Base-by-base conservation (phyloP, 164 flowering plant genomes). In the Protea cynaroides region DNA sequence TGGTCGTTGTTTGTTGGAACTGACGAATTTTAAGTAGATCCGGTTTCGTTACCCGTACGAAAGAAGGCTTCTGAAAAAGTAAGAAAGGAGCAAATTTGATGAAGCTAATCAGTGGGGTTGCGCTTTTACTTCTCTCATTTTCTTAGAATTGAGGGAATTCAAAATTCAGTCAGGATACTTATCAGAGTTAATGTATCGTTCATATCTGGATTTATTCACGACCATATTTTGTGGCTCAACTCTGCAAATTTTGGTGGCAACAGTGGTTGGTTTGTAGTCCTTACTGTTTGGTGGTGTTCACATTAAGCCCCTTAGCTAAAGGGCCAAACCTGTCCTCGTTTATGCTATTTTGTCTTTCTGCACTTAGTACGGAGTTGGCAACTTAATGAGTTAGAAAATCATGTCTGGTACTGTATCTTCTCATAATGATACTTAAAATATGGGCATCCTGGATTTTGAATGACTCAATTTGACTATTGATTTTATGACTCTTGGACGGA, bases 21-120 rank as follows among this genome's bases (percentile, higher is more conserved):
- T 7, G 40, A 59, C 15, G 43, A 56, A 40, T 43, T 55, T 40
- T 13, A 11, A 10, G 38, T 17, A 40, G 61, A 65, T 65, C 61
- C 13, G 40, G 25, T 64, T 55, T 40, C 9, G 11, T 25, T 44
- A 52, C 52, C 43, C 50, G 40, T 60, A 44, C 29, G 38, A 38
- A 15, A 23, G 10, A 23, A 23, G 17, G 34, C 46, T 9, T 40
- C 9, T 4, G 40, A 37, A 37, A 40, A 40, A 9, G 46, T 40
- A 5, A 2, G 34, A 29, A 40, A 10, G 14, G 0, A 8, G 14
- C 46, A 40, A 40, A 59, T 64, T 18, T 5, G 14, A 65, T 40
- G 61, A 15, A 19, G 0, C 34, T 40, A 1, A 19, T 22, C 8
- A 23, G 36, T 23, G 13, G 29, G 47, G 40, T 24, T 23, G 18